phyloP scores from a whole-genome alignment of 2,329 filamentous ascomycete genomes.

The Monosporascus sp. region DNA sequence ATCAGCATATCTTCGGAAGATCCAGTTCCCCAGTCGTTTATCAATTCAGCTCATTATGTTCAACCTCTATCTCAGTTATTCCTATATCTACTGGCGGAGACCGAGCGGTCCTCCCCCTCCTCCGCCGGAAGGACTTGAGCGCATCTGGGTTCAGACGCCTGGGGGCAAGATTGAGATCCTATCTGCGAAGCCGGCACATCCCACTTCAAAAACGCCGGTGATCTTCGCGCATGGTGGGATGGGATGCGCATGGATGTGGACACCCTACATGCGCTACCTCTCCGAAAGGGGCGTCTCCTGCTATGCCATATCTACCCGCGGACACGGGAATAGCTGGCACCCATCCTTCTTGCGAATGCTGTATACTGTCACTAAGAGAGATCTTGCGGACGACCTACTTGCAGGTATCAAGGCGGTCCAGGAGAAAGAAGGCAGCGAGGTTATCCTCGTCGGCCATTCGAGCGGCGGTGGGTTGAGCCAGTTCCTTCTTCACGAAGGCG shows the following conservation, averaged over 20 bases:
- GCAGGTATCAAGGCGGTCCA: slow-evolving; percentile 35
- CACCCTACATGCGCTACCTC: slow-evolving; percentile 46
- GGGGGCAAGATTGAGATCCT: slow-evolving; percentile 45
- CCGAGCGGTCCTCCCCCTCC: slow-evolving; percentile 18
- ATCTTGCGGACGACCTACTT: slow-evolving; percentile 39
- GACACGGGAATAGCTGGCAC: slow-evolving; percentile 48
- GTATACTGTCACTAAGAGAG: slow-evolving; percentile 37
- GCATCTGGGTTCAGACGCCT: slow-evolving; percentile 38
- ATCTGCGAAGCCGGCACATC: slow-evolving; percentile 28
- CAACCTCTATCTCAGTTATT: slow-evolving; percentile 27
- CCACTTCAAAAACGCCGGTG: slow-evolving; percentile 28
- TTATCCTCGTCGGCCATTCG: slow-evolving; percentile 46
- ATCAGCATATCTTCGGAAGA: no score
- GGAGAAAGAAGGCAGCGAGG: slow-evolving; percentile 24
- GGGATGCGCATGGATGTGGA: slow-evolving; percentile 48
- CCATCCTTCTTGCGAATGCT: slow-evolving; percentile 44
- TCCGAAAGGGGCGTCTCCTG: slow-evolving; percentile 38
- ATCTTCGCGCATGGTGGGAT: slow-evolving; percentile 52
- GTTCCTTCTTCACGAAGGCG: slow-evolving; percentile 37
- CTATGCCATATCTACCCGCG: slow-evolving; percentile 48
- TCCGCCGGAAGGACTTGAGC: slow-evolving; percentile 36
- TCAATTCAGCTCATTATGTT: slow-evolving; percentile 6
- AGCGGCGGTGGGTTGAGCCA: slow-evolving; percentile 47
- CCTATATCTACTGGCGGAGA: slow-evolving; percentile 26
- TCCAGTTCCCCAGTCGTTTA: neutral